Evolutionary conservation across 129 eudicot species (phyloP).

Genomic region (Scalesia atractyloides): DNA sequence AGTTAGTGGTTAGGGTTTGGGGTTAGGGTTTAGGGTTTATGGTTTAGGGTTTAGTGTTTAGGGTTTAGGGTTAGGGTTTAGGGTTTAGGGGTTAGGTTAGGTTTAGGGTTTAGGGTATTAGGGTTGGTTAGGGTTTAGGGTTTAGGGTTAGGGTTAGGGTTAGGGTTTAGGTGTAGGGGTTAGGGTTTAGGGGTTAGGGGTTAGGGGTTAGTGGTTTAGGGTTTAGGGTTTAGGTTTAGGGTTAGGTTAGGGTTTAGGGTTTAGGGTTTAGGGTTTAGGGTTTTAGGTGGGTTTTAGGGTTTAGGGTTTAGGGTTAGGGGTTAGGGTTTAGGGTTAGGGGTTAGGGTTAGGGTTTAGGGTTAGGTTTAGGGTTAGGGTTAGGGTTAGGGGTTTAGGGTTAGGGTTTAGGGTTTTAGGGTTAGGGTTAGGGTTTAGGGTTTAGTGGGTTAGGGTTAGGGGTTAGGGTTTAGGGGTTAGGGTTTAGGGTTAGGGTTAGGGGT

Average conservation of each 20-base stretch:
- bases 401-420: too few relatives aligned
- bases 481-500: too few relatives aligned
- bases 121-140: conserved; percentile 19
- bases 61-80: neutral
- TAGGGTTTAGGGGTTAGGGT: too few relatives aligned
- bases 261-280: conserved; percentile 16
- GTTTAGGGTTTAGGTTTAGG: conserved; percentile 24
- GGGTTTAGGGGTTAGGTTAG: conserved; percentile 7
- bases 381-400: too few relatives aligned
- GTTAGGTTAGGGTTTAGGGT: conserved; percentile 23
- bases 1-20: neutral
- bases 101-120: too few relatives aligned
- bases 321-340: too few relatives aligned
- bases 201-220: conserved; percentile 17
- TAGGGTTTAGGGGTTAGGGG: conserved; percentile 23
- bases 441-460: too few relatives aligned
- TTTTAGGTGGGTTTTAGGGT: conserved; percentile 7
- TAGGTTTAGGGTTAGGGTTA: too few relatives aligned
- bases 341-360: too few relatives aligned
- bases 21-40: neutral
- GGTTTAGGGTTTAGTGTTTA: neutral
- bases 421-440: too few relatives aligned
- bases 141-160: conserved; percentile 11
- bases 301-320: conserved; percentile 18
- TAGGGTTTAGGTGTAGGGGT: conserved; percentile 19